Evolutionary conservation across 768 basidiomycete species (phyloP).

Genomic region (Pisolithus marmoratus): DNA sequence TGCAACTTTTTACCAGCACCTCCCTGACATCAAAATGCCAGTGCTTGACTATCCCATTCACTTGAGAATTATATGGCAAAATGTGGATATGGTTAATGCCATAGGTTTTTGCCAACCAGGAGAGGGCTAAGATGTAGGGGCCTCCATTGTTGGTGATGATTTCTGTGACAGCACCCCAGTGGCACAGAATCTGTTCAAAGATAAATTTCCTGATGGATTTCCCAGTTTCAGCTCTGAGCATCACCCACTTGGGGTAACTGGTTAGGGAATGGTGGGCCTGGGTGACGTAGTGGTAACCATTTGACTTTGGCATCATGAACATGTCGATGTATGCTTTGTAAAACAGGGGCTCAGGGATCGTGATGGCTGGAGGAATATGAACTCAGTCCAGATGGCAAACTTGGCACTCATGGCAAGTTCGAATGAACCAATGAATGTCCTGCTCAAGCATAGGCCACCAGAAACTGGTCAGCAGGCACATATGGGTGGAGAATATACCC

Average conservation of each 20-base stretch:
- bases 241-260: constrained; percentile 19
- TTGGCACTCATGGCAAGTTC: constrained; percentile 31
- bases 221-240: constrained; percentile 21
- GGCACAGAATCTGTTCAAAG: constrained; percentile 16
- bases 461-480: not conserved
- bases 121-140: not conserved
- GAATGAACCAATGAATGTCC: constrained; percentile 13
- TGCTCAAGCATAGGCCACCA: constrained; percentile 1
- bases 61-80: constrained; percentile 31
- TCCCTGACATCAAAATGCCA: constrained; percentile 28
- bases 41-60: constrained; percentile 33
- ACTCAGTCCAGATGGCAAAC: constrained; percentile 18
- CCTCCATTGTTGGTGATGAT: not conserved
- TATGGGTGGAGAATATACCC: not conserved
- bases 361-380: constrained; percentile 9
- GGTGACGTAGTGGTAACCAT: constrained; percentile 14
- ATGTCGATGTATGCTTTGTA: constrained; percentile 1
- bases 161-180: not conserved
- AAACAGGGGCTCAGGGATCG: constrained; percentile 6
- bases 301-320: not conserved
- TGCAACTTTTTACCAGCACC: constrained; percentile 24
- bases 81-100: constrained; percentile 5
- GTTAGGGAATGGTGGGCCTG: not conserved
- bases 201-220: constrained; percentile 8
- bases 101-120: not conserved